Evolutionary conservation across 257 asterid genomes (phyloP), one percentile per base, ranked within the genome.

Genomic region (Fraxinus quadrangulata): DNA sequence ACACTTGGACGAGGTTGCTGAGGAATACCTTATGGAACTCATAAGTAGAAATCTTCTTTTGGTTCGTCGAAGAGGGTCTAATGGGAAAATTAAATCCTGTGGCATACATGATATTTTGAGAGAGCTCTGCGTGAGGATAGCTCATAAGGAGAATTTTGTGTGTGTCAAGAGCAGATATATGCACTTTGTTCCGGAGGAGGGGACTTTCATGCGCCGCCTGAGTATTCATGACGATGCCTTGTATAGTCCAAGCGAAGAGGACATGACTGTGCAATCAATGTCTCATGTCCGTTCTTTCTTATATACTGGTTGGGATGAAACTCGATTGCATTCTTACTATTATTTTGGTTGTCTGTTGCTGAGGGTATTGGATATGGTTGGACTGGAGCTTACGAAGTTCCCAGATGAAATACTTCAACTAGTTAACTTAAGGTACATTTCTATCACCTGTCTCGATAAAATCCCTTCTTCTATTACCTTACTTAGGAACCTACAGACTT

Each of bases 51-150:
- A 84, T 75, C 67, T 78, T 5, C 23, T 84, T n/a, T 71, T 84
- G 71, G 56, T 66, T 42, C 39, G 65, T 71, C 13, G 63, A 33
- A 26, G 21, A 3, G 73, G 79, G 12, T 37, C 42, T 14, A 13
- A 34, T 30, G 79, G 83, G 12, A 70, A 75, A 51, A 37, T 80
- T 24, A 39, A 67, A 37, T 11, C 75, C 2, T 84, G 82, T 34
- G 39, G 61, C 1, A 77, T 83, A 26, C 87, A 83, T 77, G 76
- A 83, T 80, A 34, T 77, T 45, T 31, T 80, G 65, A 63, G 82
- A 42, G 87, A 80, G 49, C 13, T 80, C 28, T 77, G 84, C 65
- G 31, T 65, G 40, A 77, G 21, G 26, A 75, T 77, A 65, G 78
- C 79, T 33, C 21, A 72, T n/a, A 47, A 47, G n/a, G 80, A 75